A percentile compares a stretch with the other conserved stretches of the same genome.
phyloP scores from a whole-genome alignment of 73 alveolate genomes.

The Paraurostyla sp. region DNA sequence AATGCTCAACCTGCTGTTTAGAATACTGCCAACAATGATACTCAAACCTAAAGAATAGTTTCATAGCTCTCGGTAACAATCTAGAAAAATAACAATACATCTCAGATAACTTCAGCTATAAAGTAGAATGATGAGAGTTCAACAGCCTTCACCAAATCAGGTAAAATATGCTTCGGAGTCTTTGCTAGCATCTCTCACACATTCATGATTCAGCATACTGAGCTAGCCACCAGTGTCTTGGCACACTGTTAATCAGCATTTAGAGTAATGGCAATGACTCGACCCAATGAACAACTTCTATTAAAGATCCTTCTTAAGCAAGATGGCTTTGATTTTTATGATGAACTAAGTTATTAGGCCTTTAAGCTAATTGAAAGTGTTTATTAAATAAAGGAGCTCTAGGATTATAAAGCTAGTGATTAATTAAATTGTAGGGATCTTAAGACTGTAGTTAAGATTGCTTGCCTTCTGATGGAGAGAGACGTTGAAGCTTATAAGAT shows the following conservation, averaged over 20 bases:
- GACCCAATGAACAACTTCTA: conserved; percentile 47
- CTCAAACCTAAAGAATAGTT: not conserved
- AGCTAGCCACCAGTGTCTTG: not conserved
- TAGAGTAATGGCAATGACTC: conserved; percentile 54
- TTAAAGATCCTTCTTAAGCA: conserved; percentile 43
- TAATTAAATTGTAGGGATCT: not conserved
- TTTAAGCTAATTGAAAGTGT: not conserved
- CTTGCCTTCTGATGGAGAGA: conserved; percentile 2
- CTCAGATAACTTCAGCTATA: not conserved
- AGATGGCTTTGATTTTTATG: conserved; percentile 65
- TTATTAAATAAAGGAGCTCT: not conserved
- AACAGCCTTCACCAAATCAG: conserved; percentile 26
- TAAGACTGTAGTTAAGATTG: conserved; percentile 27
- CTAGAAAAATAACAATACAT: not conserved
- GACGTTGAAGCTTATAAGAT: not conserved
- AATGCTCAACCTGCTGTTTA: not conserved
- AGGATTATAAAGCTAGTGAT: not conserved
- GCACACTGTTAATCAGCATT: conserved; percentile 55
- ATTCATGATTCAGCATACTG: conserved; percentile 5
- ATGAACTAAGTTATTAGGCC: not conserved
- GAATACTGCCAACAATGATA: not conserved
- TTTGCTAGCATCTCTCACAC: conserved; percentile 48
- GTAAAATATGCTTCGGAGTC: conserved; percentile 66
- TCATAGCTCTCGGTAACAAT: no score
- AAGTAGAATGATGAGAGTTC: not conserved